These are phyloP conservation scores for Friedmanniomyces simplex DNA, from an alignment of 495 filamentous ascomycete species.

Conservation along the genomic window DNA sequence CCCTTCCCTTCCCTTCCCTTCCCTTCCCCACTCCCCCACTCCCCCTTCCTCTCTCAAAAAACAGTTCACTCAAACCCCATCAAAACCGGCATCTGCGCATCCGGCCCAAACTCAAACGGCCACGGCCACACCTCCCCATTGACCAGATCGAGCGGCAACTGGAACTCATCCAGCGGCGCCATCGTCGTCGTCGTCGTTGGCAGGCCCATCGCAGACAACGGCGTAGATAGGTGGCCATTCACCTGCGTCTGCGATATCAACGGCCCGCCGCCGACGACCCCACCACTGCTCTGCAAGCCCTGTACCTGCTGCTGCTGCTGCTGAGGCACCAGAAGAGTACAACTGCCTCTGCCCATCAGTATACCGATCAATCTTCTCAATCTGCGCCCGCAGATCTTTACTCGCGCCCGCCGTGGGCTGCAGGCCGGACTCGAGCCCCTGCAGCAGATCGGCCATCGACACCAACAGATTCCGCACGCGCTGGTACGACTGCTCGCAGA, in stretches of 20 bases:
- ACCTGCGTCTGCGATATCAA: too few species aligned
- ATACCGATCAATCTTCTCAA: constrained; percentile 40
- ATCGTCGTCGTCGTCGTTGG: too few species aligned
- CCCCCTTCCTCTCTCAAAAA: too few species aligned
- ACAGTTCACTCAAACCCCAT: constrained; percentile 3
- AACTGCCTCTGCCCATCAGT: constrained; percentile 26
- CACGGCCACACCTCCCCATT: constrained; percentile 31
- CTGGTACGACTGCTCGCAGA: constrained; percentile 38
- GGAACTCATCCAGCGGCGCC: constrained; percentile 26
- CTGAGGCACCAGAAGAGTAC: background rate
- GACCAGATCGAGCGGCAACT: constrained; percentile 34
- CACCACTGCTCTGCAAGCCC: background rate
- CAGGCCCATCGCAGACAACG: background rate
- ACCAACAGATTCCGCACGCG: constrained; percentile 36
- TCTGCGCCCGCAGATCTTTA: constrained; percentile 34
- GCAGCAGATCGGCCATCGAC: constrained; percentile 41
- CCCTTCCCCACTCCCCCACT: too few species aligned
- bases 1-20: too few species aligned
- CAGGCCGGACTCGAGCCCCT: constrained; percentile 36
- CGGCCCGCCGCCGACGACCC: too few species aligned
- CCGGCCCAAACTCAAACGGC: constrained; percentile 31
- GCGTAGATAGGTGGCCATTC: too few species aligned
- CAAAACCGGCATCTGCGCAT: background rate
- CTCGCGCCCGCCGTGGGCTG: constrained; percentile 35
- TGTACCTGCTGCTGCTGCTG: constrained; percentile 6